These are phyloP conservation scores for Carallia pectinifolia DNA, from an alignment of 345 rosid species.

Conservation along the genomic window DNA sequence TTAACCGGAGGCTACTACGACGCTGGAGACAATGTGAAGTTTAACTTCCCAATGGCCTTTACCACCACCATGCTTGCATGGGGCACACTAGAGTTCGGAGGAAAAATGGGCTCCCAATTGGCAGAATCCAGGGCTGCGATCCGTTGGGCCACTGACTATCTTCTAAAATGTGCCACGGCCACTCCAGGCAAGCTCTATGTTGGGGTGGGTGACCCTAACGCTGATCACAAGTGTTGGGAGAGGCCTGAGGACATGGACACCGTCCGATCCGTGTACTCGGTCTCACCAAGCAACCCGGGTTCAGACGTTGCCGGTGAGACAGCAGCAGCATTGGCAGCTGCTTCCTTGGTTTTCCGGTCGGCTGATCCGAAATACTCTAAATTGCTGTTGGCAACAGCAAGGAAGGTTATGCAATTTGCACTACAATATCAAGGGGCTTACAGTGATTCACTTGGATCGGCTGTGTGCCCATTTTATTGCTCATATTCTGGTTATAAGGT, in stretches of 20 bases:
- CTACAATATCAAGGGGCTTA: constrained; percentile 73
- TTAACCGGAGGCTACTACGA: constrained; percentile 90
- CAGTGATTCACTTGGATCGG: constrained; percentile 76
- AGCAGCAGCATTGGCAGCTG: constrained; percentile 84
- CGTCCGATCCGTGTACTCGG: constrained; percentile 56
- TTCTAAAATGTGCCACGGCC: constrained; percentile 75
- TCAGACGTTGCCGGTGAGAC: constrained; percentile 91
- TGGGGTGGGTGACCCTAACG: constrained; percentile 88
- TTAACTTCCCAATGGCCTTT: constrained; percentile 94
- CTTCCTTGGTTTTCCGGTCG: constrained; percentile 79
- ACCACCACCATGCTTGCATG: constrained; percentile 90
- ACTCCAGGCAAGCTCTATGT: constrained; percentile 81
- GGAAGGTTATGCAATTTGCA: constrained; percentile 70
- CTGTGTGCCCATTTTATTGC: constrained; percentile 85
- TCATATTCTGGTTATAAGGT: constrained; percentile 90
- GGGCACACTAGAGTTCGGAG: constrained; percentile 80
- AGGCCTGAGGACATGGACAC: constrained; percentile 98
- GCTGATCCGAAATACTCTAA: constrained; percentile 51
- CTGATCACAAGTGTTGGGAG: constrained; percentile 93
- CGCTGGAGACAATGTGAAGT: constrained; percentile 91
- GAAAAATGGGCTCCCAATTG: constrained; percentile 62
- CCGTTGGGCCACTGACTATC: constrained; percentile 85
- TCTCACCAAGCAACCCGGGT: constrained; percentile 73
- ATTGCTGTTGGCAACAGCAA: constrained; percentile 56
- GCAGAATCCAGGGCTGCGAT: constrained; percentile 55